Conservation (phyloP, 495 filamentous ascomycete species). For the Sordaria brevicollis region DNA sequence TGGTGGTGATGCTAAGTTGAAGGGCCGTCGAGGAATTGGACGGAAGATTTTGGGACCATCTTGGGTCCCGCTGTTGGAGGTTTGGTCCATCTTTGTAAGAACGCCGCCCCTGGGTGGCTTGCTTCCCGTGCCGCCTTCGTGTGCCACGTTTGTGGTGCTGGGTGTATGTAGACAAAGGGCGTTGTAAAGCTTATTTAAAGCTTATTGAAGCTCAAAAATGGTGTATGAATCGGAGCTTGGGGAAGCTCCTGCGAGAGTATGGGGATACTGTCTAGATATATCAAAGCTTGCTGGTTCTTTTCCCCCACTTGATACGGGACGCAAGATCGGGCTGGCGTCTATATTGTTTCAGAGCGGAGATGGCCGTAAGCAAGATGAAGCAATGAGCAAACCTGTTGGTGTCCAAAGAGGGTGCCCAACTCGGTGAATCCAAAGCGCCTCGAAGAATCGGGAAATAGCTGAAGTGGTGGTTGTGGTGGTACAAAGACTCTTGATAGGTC, state of each 20-base stretch:
- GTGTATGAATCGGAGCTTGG: background rate
- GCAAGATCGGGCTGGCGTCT: background rate
- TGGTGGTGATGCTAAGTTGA: constrained; percentile 50
- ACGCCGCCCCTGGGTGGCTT: background rate
- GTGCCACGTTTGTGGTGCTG: background rate
- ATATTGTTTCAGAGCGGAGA: background rate
- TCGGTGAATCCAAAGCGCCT: background rate
- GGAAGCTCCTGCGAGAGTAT: background rate
- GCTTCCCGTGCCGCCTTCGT: background rate
- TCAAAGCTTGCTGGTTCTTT: background rate
- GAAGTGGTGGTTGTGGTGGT: background rate
- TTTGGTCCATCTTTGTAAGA: background rate
- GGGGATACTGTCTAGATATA: background rate
- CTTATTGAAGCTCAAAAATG: background rate
- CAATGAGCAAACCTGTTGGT: background rate
- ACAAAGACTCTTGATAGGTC: background rate
- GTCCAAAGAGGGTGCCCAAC: background rate
- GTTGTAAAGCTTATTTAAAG: background rate
- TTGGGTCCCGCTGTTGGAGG: background rate
- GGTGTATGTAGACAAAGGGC: background rate
- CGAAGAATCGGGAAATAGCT: background rate
- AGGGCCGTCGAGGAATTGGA: constrained; percentile 63
- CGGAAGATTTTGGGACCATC: constrained; percentile 23
- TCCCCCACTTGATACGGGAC: background rate
- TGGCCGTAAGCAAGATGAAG: background rate